phyloP scores from a whole-genome alignment of 2,329 filamentous ascomycete species.

The Fusarium solani-melongenae region DNA sequence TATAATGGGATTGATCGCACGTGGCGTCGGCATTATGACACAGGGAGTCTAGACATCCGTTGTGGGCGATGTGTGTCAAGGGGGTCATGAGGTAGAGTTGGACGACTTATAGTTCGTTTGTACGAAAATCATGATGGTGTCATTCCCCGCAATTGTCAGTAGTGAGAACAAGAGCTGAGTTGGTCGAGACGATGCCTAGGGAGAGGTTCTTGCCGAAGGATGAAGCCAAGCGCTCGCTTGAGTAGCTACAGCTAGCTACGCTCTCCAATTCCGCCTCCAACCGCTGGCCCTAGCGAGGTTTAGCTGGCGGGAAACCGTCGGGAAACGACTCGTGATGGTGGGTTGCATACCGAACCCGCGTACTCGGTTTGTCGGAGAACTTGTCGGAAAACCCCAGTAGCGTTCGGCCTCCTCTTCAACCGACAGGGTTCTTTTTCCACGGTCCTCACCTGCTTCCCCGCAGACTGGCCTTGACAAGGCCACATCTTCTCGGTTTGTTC shows the following conservation, averaged over 20 bases:
- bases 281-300: neutral
- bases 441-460: neutral
- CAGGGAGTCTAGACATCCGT: neutral
- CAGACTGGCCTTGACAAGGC: neutral
- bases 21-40: neutral
- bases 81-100: neutral
- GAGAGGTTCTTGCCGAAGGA: neutral
- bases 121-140: neutral
- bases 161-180: neutral
- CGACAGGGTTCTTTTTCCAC: neutral
- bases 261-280: neutral
- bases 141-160: neutral
- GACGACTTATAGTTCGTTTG: neutral
- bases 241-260: neutral
- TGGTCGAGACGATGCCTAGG: neutral
- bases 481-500: neutral
- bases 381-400: neutral
- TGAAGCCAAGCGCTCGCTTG: neutral
- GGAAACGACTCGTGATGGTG: neutral
- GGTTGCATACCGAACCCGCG: neutral
- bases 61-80: neutral
- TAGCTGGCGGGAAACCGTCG: neutral
- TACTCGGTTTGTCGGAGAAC: neutral
- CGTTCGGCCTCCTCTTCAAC: neutral
- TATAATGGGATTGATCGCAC: conserved; percentile 3